Conservation (phyloP, 2,329 filamentous ascomycete genomes). For the Thermomyces lanuginosus region DNA sequence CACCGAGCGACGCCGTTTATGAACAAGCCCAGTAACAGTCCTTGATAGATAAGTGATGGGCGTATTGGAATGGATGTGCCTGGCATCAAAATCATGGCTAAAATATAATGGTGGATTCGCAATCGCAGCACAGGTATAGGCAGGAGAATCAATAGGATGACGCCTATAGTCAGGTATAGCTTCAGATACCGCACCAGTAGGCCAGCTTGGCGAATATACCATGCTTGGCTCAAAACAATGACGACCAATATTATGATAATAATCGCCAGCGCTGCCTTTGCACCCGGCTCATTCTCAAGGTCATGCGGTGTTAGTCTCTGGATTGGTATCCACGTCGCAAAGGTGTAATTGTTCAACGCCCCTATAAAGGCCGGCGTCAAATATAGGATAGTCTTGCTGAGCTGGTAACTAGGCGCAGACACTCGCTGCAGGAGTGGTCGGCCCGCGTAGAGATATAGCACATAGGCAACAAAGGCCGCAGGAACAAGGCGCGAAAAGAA, state of each 20-base stretch:
- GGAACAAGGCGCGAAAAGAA: conserved; percentile 71
- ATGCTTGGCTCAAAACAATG: conserved; percentile 61
- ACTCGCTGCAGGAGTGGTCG: conserved; percentile 54
- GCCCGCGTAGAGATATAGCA: conserved; percentile 72
- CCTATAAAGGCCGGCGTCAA: conserved; percentile 83
- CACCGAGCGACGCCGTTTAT: conserved; percentile 87
- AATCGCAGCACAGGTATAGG: conserved; percentile 61
- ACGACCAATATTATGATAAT: conserved; percentile 55
- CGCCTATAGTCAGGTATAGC: conserved; percentile 55
- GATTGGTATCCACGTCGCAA: conserved; percentile 75
- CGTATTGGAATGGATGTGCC: conserved; percentile 82
- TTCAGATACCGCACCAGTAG: conserved; percentile 61
- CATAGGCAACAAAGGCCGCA: conserved; percentile 71
- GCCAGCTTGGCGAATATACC: conserved; percentile 72
- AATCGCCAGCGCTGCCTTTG: conserved; percentile 61
- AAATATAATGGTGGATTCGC: conserved; percentile 87
- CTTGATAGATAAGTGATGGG: conserved; percentile 71
- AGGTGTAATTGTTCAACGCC: conserved; percentile 84
- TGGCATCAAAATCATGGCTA: conserved; percentile 70
- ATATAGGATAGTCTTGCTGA: conserved; percentile 85
- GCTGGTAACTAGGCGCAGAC: conserved; percentile 43
- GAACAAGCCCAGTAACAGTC: conserved; percentile 75
- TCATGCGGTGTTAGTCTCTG: conserved; percentile 83
- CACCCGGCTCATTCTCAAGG: conserved; percentile 74
- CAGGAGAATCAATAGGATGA: conserved; percentile 53